These are phyloP conservation scores for Penicillium hordei DNA, from an alignment of 2,329 filamentous ascomycete species.

Conservation along the genomic window DNA sequence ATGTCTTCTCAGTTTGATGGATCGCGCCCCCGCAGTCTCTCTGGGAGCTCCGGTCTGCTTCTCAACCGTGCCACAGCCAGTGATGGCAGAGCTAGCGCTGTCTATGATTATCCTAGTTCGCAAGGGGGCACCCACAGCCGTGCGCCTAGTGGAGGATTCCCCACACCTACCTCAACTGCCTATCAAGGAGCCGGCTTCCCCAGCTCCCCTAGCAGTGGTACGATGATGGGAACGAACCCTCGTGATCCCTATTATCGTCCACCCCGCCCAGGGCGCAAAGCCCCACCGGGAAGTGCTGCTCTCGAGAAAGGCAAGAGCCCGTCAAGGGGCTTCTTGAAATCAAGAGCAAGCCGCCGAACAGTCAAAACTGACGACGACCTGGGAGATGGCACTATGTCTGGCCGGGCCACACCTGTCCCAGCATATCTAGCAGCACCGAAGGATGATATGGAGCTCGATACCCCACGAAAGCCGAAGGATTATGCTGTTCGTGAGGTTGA, in stretches of 20 bases:
- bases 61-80: slow-evolving; percentile 52
- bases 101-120: slow-evolving; percentile 54
- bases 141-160: slow-evolving; percentile 61
- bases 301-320: slow-evolving; percentile 42
- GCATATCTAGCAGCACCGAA: slow-evolving; percentile 55
- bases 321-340: slow-evolving; percentile 47
- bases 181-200: slow-evolving; percentile 63
- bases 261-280: slow-evolving; percentile 69
- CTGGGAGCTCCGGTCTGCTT: slow-evolving; percentile 62
- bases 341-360: slow-evolving; percentile 30
- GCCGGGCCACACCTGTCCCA: slow-evolving; percentile 51
- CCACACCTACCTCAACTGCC: slow-evolving; percentile 71
- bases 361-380: slow-evolving; percentile 34
- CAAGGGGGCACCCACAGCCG: slow-evolving; percentile 51
- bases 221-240: slow-evolving; percentile 49
- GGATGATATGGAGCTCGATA: slow-evolving; percentile 56
- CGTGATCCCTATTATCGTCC: slow-evolving; percentile 87
- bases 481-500: slow-evolving; percentile 94
- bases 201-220: slow-evolving; percentile 42
- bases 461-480: slow-evolving; percentile 61
- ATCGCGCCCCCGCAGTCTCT: slow-evolving; percentile 58
- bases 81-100: slow-evolving; percentile 51
- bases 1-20: slow-evolving; percentile 58
- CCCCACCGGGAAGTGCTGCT: slow-evolving; percentile 53
- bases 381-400: slow-evolving; percentile 44